A percentile compares a stretch with the other conserved stretches of the same genome.
Evolutionary conservation across 2,329 filamentous ascomycete genomes (phyloP).

Genomic region (Lachnellula cervina): DNA sequence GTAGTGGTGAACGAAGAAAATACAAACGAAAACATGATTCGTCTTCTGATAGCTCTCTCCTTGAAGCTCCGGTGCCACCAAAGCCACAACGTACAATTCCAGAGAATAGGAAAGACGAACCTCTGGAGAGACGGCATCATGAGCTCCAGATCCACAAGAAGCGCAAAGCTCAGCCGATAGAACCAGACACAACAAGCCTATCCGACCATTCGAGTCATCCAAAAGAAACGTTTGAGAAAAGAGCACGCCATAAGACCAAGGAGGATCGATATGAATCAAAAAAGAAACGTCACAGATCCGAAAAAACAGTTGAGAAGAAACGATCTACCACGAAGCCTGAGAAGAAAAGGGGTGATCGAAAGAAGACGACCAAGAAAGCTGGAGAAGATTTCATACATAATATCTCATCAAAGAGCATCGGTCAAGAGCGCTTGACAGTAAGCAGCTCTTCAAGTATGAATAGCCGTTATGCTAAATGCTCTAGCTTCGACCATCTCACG

Average conservation of each 20-base stretch:
- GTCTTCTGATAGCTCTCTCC: slow-evolving; percentile 25
- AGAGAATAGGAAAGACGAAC: neutral
- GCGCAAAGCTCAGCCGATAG: slow-evolving; percentile 3
- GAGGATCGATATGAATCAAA: slow-evolving; percentile 50
- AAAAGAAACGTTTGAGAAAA: slow-evolving; percentile 38
- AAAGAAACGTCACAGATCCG: slow-evolving; percentile 25
- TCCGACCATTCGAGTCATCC: neutral
- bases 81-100: neutral
- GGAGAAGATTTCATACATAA: slow-evolving; percentile 47
- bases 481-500: slow-evolving; percentile 36
- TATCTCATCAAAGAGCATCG: slow-evolving; percentile 51
- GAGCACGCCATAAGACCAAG: slow-evolving; percentile 51
- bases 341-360: slow-evolving; percentile 26
- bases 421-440: slow-evolving; percentile 49
- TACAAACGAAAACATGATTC: slow-evolving; percentile 8
- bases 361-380: slow-evolving; percentile 21
- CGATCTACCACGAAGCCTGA: slow-evolving; percentile 13
- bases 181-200: neutral
- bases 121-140: neutral
- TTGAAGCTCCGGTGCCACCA: slow-evolving; percentile 6
- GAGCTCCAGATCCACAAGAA: neutral
- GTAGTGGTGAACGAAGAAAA: neutral
- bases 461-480: slow-evolving; percentile 3
- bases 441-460: slow-evolving; percentile 14
- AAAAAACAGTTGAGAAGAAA: slow-evolving; percentile 13